Evolutionary conservation across 495 filamentous ascomycete genomes (phyloP).

Genomic region (Aspergillus diversus): DNA sequence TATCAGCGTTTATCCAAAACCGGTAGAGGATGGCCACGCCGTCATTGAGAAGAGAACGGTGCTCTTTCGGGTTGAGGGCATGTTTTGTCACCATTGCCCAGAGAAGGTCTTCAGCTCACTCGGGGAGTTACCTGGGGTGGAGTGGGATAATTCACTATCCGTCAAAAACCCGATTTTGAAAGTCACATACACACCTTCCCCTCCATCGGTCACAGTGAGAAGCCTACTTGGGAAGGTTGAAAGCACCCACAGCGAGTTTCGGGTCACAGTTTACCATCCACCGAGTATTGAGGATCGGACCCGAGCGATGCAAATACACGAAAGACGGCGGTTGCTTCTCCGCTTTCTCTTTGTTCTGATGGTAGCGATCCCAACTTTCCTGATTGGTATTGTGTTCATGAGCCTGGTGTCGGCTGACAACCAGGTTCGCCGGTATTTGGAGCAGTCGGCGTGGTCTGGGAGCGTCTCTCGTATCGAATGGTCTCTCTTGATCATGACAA

Average conservation of each 20-base stretch:
- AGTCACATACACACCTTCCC: slow-evolving; percentile 68
- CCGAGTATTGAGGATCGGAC: slow-evolving; percentile 86
- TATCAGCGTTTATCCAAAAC: slow-evolving; percentile 36
- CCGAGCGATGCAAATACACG: slow-evolving; percentile 66
- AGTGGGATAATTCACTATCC: slow-evolving; percentile 53
- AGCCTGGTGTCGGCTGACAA: slow-evolving; percentile 67
- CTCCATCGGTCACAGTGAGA: slow-evolving; percentile 75
- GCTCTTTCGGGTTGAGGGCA: slow-evolving; percentile 72
- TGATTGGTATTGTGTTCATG: slow-evolving; percentile 93
- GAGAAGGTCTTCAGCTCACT: slow-evolving; percentile 59
- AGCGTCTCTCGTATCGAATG: slow-evolving; percentile 79
- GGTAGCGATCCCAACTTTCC: slow-evolving; percentile 81
- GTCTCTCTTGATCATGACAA: slow-evolving; percentile 82
- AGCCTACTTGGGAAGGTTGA: slow-evolving; percentile 69
- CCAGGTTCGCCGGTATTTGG: slow-evolving; percentile 61
- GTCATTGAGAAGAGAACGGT: slow-evolving; percentile 56
- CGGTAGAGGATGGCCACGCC: slow-evolving; percentile 15
- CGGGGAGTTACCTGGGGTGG: slow-evolving; percentile 52
- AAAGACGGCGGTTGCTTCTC: slow-evolving; percentile 61
- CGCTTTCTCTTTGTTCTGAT: slow-evolving; percentile 73
- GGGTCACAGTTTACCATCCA: slow-evolving; percentile 71
- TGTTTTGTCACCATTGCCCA: slow-evolving; percentile 88
- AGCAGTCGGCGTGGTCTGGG: slow-evolving; percentile 69
- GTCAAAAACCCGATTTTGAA: slow-evolving; percentile 66
- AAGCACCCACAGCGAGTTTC: slow-evolving; percentile 66